Evolutionary conservation across 164 flowering plant genomes (phyloP), one percentile per base, ranked within the genome.

Genomic region (Vitis cinerea): DNA sequence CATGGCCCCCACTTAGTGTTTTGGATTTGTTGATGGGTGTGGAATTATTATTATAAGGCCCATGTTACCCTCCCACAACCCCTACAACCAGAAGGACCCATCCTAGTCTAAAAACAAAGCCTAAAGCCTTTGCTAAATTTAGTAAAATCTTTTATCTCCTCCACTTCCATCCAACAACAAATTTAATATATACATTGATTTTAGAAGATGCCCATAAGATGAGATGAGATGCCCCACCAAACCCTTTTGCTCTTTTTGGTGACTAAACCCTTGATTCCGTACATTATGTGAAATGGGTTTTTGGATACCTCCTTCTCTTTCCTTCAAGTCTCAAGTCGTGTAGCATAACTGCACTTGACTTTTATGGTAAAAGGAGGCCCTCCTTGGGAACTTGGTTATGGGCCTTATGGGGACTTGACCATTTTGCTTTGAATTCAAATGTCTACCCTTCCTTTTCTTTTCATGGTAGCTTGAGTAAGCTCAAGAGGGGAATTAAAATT

Each of bases 1-100:
- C 16, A 2, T 29, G 66, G 75, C 48, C 31, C 78, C 82, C 72
- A 72, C 66, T 13, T 60, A 3, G 14, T 27, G 50, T 8, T 61
- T 68, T 23, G 59, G 49, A 56, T 27, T 3, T 30, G 30, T 56
- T 37, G 5, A 27, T 16, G 23, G 16, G 63, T 14, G 60, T 47
- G 64, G 51, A 73, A n/a, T 27, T 50, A 62, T 73, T 55, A 57
- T 37, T 37, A 37, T 37, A 63, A 50, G 69, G 67, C 68, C 63
- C 50, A 59, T 50, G 58, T 69, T 61, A 30, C n/a, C 12, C 61
- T 59, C 50, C 44, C 44, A 37, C 44, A 50, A 10, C 44, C 67
- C 74, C 74, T 52, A 12, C 59, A 63, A 58, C 48, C 57, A 23
- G 2, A 2, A 50, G 61, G 50, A 49, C 58, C 59, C 17, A 15